Base-by-base conservation (phyloP, 192 early-diverging fungal genomes). In the Coemansia sp. region DNA sequence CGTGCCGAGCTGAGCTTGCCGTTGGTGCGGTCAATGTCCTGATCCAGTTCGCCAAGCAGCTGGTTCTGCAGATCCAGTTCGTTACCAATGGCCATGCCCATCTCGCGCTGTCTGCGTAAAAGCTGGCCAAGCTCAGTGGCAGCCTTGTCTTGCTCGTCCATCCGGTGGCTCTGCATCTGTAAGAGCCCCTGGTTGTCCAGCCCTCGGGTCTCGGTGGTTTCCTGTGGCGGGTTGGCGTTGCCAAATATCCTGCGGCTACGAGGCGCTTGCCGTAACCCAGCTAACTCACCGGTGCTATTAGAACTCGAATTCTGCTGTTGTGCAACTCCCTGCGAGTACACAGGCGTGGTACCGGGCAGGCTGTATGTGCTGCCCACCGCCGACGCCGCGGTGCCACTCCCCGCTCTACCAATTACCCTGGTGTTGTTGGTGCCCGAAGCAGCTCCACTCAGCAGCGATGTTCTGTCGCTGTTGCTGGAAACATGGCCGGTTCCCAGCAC, bases 1-100 rank as follows among this genome's bases (percentile, higher is more conserved):
- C 84, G 81, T n/a, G 90, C 87, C 46, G 87, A 81, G 52, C 87
- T 86, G 32, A 98, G 70, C 54, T 93, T 92, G 23, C 75, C 83
- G 19, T 85, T 81, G 5, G 91, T 93, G 57, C 89, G 71, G 35
- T 89, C 91, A n/a, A 96, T 85, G 62, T 89, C 85, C 48, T 87
- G 81, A 63, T 92, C 92, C 9, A 99, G 67, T 59, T 97, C 93
- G 33, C 87, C 88, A 66, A 99, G 70, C 65, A 97, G 53, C 67
- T 90, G 86, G 80, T 92, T 99, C 67, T 99, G 96, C 66, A 88
- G 74, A 55, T 97, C 95, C 35, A 99, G 81, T 75, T 99, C 96
- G 19, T 94, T 72, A 20, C 90, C 88, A 59, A 99, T 97, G 15
- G 90, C 86, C 57, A 87, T 52, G 15, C 95, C 94, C 75, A 99